Percentiles rank a stretch among this genome's conserved stretches.
phyloP scores from a whole-genome alignment of 2,329 filamentous ascomycete species.

The Didymella pomorum region DNA sequence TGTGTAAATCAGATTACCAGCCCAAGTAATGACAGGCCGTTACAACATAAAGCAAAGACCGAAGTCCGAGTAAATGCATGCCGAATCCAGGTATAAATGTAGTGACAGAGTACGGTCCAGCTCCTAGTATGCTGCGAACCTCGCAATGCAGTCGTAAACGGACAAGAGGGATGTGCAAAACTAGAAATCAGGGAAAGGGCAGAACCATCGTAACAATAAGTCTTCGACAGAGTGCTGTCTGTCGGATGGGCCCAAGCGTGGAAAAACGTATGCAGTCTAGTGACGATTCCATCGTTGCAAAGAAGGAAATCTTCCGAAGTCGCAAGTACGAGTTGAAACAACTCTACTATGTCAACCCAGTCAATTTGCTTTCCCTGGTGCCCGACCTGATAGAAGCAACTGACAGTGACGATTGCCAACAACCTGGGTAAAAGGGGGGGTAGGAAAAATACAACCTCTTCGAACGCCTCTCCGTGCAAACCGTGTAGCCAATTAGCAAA shows the following conservation, averaged over 20 bases:
- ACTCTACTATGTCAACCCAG: slow-evolving; percentile 1
- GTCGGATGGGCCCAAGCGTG: slow-evolving; percentile 37
- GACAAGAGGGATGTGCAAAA: slow-evolving; percentile 5
- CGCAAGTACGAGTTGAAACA: not conserved
- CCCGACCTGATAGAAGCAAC: slow-evolving; percentile 23
- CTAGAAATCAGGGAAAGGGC: slow-evolving; percentile 11
- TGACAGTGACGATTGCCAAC: not conserved
- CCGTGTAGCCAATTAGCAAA: slow-evolving; percentile 45
- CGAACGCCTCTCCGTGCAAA: slow-evolving; percentile 43
- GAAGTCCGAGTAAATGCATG: slow-evolving; percentile 34
- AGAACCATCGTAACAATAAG: slow-evolving; percentile 20
- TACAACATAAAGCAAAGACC: slow-evolving; percentile 25
- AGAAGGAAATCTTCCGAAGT: not conserved
- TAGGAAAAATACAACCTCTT: slow-evolving; percentile 28
- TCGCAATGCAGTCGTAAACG: slow-evolving; percentile 39
- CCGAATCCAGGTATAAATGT: slow-evolving; percentile 34
- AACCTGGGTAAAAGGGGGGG: slow-evolving; percentile 8
- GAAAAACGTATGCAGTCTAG: slow-evolving; percentile 11
- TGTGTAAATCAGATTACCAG: slow-evolving; percentile 16
- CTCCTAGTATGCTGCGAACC: slow-evolving; percentile 34
- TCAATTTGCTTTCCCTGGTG: slow-evolving; percentile 7
- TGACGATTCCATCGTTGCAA: slow-evolving; percentile 36
- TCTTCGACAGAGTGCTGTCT: slow-evolving; percentile 28
- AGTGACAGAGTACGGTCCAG: slow-evolving; percentile 44
- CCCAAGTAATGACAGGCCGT: slow-evolving; percentile 20